These are phyloP conservation scores for Tricholoma bakamatsutake DNA, from an alignment of 768 basidiomycete genomes.

Conservation along the genomic window DNA sequence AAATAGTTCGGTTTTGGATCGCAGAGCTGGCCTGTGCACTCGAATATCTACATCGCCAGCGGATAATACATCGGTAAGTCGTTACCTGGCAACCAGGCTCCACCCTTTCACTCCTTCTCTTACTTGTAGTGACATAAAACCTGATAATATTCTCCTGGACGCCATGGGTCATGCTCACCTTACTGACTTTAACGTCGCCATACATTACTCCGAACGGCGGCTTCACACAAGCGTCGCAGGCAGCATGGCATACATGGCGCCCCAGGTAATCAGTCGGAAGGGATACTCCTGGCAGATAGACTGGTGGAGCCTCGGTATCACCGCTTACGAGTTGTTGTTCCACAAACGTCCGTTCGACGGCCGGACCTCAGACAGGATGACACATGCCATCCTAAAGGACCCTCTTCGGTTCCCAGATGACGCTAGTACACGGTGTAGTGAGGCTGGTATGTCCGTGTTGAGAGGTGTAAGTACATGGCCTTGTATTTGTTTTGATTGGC, in stretches of 20 bases:
- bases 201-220: conserved; percentile 89
- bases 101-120: conserved; percentile 5
- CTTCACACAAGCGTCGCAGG: conserved; percentile 92
- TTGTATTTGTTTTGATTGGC: conserved; percentile 4
- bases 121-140: conserved; percentile 78
- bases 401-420: conserved; percentile 72
- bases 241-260: conserved; percentile 99
- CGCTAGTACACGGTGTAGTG: conserved; percentile 52
- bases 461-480: conserved; percentile 47
- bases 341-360: conserved; percentile 85
- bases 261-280: conserved; percentile 86
- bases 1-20: conserved; percentile 79
- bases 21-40: conserved; percentile 83
- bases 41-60: conserved; percentile 84
- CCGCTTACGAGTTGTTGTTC: conserved; percentile 87
- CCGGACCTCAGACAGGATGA: conserved; percentile 84
- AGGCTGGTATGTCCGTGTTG: conserved; percentile 60
- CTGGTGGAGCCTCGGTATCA: conserved; percentile 94
- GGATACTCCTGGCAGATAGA: conserved; percentile 93
- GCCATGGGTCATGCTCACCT: conserved; percentile 92
- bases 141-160: conserved; percentile 95
- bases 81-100: neutral
- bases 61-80: conserved; percentile 89
- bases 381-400: conserved; percentile 78
- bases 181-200: conserved; percentile 98